Base-by-base conservation (phyloP, 805 yeast genomes). In the Scheffersomyces stipitis region DNA sequence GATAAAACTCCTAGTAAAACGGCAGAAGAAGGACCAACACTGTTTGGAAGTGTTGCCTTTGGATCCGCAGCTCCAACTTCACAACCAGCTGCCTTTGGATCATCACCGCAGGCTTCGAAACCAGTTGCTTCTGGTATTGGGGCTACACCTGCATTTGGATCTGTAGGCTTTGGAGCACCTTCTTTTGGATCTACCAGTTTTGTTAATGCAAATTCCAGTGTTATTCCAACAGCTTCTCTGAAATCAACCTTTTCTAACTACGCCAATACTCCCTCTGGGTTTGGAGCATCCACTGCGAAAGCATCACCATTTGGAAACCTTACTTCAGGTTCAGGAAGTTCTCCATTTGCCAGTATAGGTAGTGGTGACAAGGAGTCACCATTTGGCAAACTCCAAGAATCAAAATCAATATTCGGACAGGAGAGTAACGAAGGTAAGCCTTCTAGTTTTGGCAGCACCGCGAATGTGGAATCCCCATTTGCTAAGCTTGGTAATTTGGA, bases 361-460 rank as follows among this genome's bases (percentile, higher is more conserved):
- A 18, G n/a, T n/a, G 26, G n/a, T 4, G 18, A 26, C 10, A 44
- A 43, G 15, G 37, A 31, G 15, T 44, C 52, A 3, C 48, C 52
- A 17, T 49, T 51, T 38, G 54, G 46, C 12, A 18, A 8, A 7
- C 14, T 15, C 14, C 27, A 13, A 4, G 12, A 4, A 20, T n/a
- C n/a, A n/a, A n/a, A n/a, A n/a, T n/a, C n/a, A n/a, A n/a, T n/a
- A n/a, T n/a, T n/a, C n/a, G n/a, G n/a, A n/a, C n/a, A n/a, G n/a
- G n/a, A n/a, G n/a, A n/a, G n/a, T n/a, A n/a, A n/a, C n/a, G n/a
- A n/a, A n/a, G n/a, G n/a, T n/a, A n/a, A n/a, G n/a, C n/a, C n/a
- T n/a, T n/a, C n/a, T n/a, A n/a, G 54, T 42, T 37, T 55, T 49
- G 36, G 49, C 39, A 18, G 48, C 31, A 5, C n/a, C 15, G 36